Base-by-base conservation (phyloP, 2,329 filamentous ascomycete genomes). In the Pochonia chlamydosporia region DNA sequence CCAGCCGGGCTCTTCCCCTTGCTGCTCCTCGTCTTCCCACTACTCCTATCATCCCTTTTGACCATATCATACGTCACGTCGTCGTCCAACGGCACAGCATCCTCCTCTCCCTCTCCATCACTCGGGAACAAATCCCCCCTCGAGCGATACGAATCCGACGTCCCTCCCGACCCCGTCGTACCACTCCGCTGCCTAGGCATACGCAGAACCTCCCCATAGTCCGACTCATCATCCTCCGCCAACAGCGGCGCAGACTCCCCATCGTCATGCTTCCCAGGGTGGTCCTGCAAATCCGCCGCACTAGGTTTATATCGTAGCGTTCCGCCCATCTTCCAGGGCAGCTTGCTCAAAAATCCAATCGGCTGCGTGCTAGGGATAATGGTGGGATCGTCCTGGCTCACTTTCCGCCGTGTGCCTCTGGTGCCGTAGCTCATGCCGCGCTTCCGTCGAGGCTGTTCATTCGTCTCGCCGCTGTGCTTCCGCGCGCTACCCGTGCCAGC, bases 381-480 rank as follows among this genome's bases (percentile, higher is more conserved):
- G 4, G 89, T 95, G 9, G 89, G 87, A 60, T 96, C 90, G 69
- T 89, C 69, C 72, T 74, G 62, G 73, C 72, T 65, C 26, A 68
- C 57, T 49, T 71, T 73, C 72, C 74, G 68, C 57, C 73, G 62
- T 36, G 58, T 70, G 21, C 77, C 75, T 51, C 85, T 75, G 28
- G 87, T 86, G 33, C 88, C 89, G 65, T 96, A 97, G 66, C 84
- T 95, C 92, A 96, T 96, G 33, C 82, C 85, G 54, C 85, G 75
- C 67, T 89, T 89, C 54, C 84, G 75, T 44, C 76, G 76, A 33
- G 89, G 88, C 64, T 91, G 85, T 44, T 79, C 73, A 7, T 73
- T 71, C 26, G 64, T 60, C 55, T 67, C 66, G 35, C 57, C 61
- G 21, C 52, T 59, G 21, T 64, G 59, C 40, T 58, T 64, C 51